Percentiles rank a stretch among this genome's conserved stretches.
phyloP scores from a whole-genome alignment of 148 eudicot species.

The Nyssa sinensis region DNA sequence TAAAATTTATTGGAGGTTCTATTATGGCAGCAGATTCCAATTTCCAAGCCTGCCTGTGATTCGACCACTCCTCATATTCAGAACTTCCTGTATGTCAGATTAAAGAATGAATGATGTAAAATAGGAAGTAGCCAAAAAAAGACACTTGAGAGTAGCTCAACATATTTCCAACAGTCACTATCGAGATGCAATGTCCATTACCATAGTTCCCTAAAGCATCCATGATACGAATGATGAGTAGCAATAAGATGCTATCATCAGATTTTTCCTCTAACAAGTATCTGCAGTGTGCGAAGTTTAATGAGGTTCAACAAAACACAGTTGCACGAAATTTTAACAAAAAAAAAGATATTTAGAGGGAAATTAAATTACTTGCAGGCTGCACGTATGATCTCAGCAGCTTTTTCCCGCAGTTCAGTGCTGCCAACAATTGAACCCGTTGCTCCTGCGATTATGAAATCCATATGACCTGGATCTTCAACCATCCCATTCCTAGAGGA shows the following conservation, averaged over 20 bases:
- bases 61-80: constrained; percentile 95
- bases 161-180: background rate
- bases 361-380: constrained; percentile 67
- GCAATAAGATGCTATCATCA: constrained; percentile 86
- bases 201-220: constrained; percentile 91
- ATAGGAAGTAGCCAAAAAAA: constrained; percentile 5
- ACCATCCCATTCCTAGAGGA: constrained; percentile 47
- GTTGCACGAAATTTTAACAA: constrained; percentile 1
- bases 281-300: constrained; percentile 39
- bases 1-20: constrained; percentile 82
- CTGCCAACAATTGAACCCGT: constrained; percentile 81
- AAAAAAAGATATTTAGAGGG: constrained; percentile 3
- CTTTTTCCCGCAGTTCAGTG: constrained; percentile 73
- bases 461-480: constrained; percentile 44
- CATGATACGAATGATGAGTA: constrained; percentile 83
- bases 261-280: constrained; percentile 84
- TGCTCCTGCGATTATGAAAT: constrained; percentile 85
- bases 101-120: constrained; percentile 14
- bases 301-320: constrained; percentile 22
- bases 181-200: constrained; percentile 25
- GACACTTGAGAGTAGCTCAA: background rate
- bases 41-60: constrained; percentile 96
- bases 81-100: constrained; percentile 60
- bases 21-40: constrained; percentile 90
- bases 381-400: constrained; percentile 78